A percentile compares a stretch with the other conserved stretches of the same genome.
These are phyloP conservation scores for Saturnispora quitensis DNA, from an alignment of 805 yeast species.

Conservation along the genomic window DNA sequence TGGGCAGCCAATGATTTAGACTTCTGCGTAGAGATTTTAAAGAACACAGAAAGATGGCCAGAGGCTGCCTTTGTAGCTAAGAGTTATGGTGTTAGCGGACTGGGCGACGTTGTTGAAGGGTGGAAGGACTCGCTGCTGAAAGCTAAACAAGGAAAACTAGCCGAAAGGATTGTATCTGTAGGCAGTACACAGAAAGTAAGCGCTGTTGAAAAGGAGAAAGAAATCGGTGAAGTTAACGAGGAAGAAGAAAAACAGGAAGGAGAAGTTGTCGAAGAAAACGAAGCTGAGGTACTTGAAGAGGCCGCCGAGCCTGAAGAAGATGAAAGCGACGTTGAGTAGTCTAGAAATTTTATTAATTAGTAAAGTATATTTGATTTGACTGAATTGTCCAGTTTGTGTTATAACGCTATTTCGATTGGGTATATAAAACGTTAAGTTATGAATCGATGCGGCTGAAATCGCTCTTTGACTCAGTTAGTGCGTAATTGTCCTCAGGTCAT, in stretches of 20 bases:
- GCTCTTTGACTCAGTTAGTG: no score
- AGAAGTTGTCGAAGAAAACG: constrained; percentile 10
- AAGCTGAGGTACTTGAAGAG: constrained; percentile 14
- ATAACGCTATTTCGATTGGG: not conserved
- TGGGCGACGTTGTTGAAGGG: constrained; percentile 38
- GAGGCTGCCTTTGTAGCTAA: constrained; percentile 80
- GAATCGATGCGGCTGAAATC: no score
- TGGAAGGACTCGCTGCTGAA: constrained; percentile 60
- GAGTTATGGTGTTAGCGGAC: constrained; percentile 44
- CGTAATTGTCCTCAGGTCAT: no score
- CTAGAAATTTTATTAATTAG: not conserved
- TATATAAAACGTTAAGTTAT: no score
- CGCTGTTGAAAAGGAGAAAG: constrained; percentile 11
- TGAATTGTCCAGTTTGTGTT: no score
- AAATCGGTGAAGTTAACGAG: constrained; percentile 8
- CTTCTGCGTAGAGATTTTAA: constrained; percentile 55
- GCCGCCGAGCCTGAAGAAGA: constrained; percentile 14
- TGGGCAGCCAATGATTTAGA: constrained; percentile 75
- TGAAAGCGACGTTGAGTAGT: not conserved
- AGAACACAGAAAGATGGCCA: constrained; percentile 57
- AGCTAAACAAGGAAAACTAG: constrained; percentile 46
- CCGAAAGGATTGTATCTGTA: constrained; percentile 51
- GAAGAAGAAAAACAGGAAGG: constrained; percentile 11
- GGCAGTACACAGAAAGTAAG: constrained; percentile 19
- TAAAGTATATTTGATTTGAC: not conserved